phyloP scores from a whole-genome alignment of 2,329 filamentous ascomycete species.

The Mycogone perniciosa region DNA sequence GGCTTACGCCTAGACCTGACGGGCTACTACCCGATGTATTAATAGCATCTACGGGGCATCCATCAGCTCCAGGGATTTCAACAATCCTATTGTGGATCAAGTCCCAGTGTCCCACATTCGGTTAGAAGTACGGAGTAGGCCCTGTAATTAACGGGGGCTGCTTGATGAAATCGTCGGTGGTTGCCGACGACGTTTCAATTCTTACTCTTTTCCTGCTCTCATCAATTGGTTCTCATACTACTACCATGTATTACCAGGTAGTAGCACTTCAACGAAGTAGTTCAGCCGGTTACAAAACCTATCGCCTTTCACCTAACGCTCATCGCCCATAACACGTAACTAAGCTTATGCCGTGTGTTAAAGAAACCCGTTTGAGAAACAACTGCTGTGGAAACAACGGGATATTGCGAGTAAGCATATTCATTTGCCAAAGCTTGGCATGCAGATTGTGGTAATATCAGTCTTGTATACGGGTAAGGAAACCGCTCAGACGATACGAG shows the following conservation, averaged over 20 bases:
- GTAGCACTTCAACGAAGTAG: background rate
- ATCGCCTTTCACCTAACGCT: background rate
- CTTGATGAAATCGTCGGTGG: background rate
- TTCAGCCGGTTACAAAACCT: background rate
- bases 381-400: too few species aligned
- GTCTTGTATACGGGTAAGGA: background rate
- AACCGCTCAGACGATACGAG: background rate
- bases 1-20: too few species aligned
- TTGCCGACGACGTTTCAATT: background rate
- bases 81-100: too few species aligned
- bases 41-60: too few species aligned
- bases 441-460: background rate
- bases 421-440: background rate
- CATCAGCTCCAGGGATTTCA: too few species aligned
- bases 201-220: background rate
- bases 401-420: too few species aligned
- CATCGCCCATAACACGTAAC: background rate
- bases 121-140: too few species aligned
- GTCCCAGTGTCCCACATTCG: too few species aligned
- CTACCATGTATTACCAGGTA: too few species aligned
- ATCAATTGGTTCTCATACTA: conserved; percentile 2
- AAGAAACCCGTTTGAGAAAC: too few species aligned
- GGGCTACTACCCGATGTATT: too few species aligned
- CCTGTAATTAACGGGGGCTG: background rate
- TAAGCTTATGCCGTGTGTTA: too few species aligned